Base-by-base conservation (phyloP, 2,329 filamentous ascomycete species). In the Ceratocystis diversiconidia region DNA sequence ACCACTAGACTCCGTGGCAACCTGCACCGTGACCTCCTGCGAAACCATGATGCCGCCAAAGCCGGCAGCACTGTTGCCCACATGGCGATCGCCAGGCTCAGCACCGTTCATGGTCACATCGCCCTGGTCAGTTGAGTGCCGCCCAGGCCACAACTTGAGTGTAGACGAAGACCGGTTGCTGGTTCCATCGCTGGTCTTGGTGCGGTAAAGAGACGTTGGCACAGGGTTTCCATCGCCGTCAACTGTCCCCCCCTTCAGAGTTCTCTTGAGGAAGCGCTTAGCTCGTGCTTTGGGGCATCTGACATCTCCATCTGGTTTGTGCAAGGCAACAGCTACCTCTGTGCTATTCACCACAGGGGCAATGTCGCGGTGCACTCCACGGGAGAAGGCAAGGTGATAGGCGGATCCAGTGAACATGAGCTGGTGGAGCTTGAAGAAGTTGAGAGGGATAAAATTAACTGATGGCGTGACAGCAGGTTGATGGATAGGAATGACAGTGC, bases 381-480 rank as follows among this genome's bases (percentile, higher is more conserved):
- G 79, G 1, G 80, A 79, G 70, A 89, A 89, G 1, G 79, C 79
- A 3, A 82, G 78, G 57, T 84, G 79, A 69, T 84, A 81, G 0
- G 78, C 74, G 41, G 79, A 77, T 67, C 78, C 78, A 32, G 79
- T 76, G 69, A 85, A 81, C 0, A 83, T 79, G 68, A 86, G 80
- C 72, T 89, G 87, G 66, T 85, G 84, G 6, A 81, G 77, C 69
- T 82, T 84, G 76, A 89, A 88, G 69, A 89, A 84, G 57, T 75
- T 80, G 36, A 88, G 75, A 0, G 86, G 85, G 1, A 81, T 77
- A 69, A 87, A 86, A 65, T 80, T 77, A 70, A 82, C 81, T 32
- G 79, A 78, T 1, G 79, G 75, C 25, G 79, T 79, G 1, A 76
- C 75, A 7, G 82, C 73, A 15, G 32, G 55, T 17, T 65, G 63